Evolutionary conservation across 371 early-diverging fungal genomes (phyloP).

Genomic region (Mucor circinelloides): DNA sequence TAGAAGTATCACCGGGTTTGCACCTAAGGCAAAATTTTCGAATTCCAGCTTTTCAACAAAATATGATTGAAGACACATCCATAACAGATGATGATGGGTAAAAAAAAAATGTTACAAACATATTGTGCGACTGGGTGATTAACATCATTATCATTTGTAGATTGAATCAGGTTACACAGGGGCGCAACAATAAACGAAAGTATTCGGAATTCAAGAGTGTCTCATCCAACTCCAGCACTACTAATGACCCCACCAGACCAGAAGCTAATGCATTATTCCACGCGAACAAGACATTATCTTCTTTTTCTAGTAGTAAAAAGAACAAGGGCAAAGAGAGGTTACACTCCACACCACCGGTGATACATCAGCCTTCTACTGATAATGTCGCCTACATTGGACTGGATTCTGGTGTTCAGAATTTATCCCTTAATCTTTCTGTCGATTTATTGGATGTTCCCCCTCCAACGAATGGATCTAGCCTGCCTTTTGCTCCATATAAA

Average conservation of each 20-base stretch:
- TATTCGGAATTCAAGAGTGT: not conserved
- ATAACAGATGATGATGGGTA: constrained; percentile 3
- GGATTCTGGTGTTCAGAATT: not conserved
- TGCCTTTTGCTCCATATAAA: not conserved
- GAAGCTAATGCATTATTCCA: not conserved
- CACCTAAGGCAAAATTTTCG: constrained; percentile 48
- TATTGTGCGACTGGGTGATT: not conserved
- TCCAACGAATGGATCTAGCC: not conserved
- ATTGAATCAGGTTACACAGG: not conserved
- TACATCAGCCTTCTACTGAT: not conserved
- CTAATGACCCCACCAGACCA: too few relatives aligned
- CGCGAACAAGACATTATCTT: not conserved
- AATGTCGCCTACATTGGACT: not conserved
- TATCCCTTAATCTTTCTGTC: not conserved
- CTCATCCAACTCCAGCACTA: not conserved
- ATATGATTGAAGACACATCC: not conserved
- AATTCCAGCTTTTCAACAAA: constrained; percentile 23
- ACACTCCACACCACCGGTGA: not conserved
- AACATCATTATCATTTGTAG: not conserved
- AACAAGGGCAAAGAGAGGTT: not conserved
- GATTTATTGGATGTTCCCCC: not conserved
- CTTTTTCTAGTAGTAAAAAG: not conserved
- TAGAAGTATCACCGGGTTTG: constrained; percentile 50
- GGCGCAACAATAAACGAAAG: not conserved
- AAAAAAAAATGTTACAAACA: not conserved